Conservation (phyloP, 2,329 filamentous ascomycete species). For the Pseudogymnoascus sp. region DNA sequence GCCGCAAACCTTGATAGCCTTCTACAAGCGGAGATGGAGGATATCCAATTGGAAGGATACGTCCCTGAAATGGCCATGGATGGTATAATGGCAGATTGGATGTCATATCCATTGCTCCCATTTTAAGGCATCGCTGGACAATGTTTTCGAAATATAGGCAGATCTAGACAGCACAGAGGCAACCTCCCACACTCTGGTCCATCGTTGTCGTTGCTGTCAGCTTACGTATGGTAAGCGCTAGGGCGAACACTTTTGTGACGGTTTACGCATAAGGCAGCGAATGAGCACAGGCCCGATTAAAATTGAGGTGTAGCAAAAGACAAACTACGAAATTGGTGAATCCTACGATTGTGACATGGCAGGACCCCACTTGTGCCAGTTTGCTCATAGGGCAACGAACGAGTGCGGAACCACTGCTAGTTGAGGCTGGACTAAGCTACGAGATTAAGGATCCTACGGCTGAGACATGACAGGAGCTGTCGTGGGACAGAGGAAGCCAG, state of each 20-base stretch:
- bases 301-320: neutral
- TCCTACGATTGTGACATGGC: neutral
- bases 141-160: neutral
- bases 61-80: neutral
- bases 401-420: neutral
- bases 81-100: conserved; percentile 4
- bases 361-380: neutral
- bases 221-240: neutral
- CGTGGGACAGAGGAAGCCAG: neutral
- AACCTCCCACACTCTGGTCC: too few relatives aligned
- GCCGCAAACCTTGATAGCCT: neutral
- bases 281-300: neutral
- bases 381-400: neutral
- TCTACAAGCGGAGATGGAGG: neutral
- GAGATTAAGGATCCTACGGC: neutral
- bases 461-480: neutral
- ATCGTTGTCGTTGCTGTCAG: neutral
- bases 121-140: neutral
- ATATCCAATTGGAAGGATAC: neutral
- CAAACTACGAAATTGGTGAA: neutral
- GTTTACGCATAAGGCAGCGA: neutral
- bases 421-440: neutral
- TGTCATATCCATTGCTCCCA: conserved; percentile 3
- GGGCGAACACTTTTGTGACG: neutral
- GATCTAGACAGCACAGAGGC: neutral